Evolutionary conservation across 2,329 filamentous ascomycete genomes (phyloP), one percentile per base, ranked within the genome.

Genomic region (Teratosphaeria viscida): DNA sequence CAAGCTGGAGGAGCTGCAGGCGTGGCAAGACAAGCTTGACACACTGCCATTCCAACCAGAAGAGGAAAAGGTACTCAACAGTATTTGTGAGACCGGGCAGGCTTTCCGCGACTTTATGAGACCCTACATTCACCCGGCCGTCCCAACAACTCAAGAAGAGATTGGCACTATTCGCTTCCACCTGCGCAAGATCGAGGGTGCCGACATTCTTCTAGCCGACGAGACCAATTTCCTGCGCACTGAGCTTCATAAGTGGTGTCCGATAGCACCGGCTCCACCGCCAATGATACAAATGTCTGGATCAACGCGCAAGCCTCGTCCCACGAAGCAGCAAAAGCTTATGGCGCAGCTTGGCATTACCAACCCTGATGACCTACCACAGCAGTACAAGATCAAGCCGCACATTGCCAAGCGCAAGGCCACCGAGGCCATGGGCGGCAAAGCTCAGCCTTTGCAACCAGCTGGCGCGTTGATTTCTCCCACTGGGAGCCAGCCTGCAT

Each of bases 181-280:
- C 68, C 79, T 99, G 49, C 89, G 94, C 60, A 99, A 99, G 76
- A 91, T 99, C 58, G 94, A 99, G 75, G 94, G 94, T 2, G 92
- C 94, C 1, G 94, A 99, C 72, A 92, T 99, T 57, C 81, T 99
- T 2, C 80, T 99, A 2, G 84, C 92, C 0, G 88, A 87, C 60
- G 94, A 99, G 76, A 96, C 92, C n/a, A 99, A 99, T 71, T 96
- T 95, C 74, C 92, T 99, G 77, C 86, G 92, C 27, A 91, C 96
- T 71, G 91, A 96, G 71, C 80, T 99, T 59, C 94, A 99, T 75
- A 95, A 90, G 71, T 96, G 90, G 88, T 90, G 87, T 47, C 92
- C 92, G 2, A 90, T 97, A 29, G 92, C 94, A 1, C 88, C 90
- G 0, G 82, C 90, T 14, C 80, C 94, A 12, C 94, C 94, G 3